These are phyloP conservation scores for Penicillium arizonense DNA, from an alignment of 495 filamentous ascomycete species.

Conservation along the genomic window DNA sequence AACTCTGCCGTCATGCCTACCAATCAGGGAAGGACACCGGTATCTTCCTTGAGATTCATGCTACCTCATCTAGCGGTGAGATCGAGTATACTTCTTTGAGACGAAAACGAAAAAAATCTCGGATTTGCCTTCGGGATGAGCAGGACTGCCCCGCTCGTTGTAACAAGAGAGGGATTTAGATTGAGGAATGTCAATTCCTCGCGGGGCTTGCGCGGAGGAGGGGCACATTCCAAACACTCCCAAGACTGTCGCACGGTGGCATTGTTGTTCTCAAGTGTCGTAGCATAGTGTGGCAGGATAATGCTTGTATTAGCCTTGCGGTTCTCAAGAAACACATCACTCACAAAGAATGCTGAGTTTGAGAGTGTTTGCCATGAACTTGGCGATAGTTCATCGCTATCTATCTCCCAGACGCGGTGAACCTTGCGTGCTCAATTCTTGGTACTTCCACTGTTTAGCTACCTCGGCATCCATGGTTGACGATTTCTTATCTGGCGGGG, in stretches of 20 bases:
- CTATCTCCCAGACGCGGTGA: no score
- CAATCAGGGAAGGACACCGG: constrained; percentile 2
- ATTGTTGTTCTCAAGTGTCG: constrained; percentile 5
- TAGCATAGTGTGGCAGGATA: not conserved
- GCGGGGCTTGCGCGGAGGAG: constrained; percentile 1
- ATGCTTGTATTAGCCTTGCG: not conserved
- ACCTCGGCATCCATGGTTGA: constrained; percentile 3
- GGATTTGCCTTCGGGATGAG: not conserved
- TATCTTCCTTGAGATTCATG: constrained; percentile 10
- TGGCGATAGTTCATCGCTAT: no score
- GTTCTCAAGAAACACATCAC: not conserved
- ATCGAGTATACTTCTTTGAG: constrained; percentile 13
- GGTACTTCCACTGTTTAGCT: not conserved
- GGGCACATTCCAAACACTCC: constrained; percentile 3
- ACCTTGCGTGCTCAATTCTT: no score
- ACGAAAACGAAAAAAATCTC: not conserved
- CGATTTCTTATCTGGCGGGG: constrained; percentile 7
- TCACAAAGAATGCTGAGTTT: not conserved
- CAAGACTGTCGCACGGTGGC: not conserved
- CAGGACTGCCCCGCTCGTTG: not conserved
- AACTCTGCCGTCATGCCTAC: constrained; percentile 7
- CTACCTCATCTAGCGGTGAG: constrained; percentile 31
- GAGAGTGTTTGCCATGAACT: not conserved
- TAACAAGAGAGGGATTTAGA: not conserved
- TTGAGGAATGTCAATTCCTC: constrained; percentile 5